Percentiles rank a stretch among this genome's conserved stretches.
These are phyloP conservation scores for Pisolithus albus DNA, from an alignment of 768 basidiomycete species.

Conservation along the genomic window DNA sequence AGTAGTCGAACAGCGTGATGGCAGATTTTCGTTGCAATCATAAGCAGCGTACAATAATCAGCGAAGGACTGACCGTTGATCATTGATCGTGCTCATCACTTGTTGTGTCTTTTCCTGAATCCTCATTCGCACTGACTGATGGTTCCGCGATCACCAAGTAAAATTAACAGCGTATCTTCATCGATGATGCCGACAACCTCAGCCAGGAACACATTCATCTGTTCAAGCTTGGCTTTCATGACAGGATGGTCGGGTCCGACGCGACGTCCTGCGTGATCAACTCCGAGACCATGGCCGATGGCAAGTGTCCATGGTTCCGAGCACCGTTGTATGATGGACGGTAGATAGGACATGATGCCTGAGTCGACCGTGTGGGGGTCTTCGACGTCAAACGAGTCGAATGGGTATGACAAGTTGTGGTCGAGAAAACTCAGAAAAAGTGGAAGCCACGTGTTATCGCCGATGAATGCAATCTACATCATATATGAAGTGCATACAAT, in stretches of 20 bases:
- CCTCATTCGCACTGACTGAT: too few relatives aligned
- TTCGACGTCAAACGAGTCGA: conserved; percentile 97
- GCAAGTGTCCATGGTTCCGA: conserved; percentile 72
- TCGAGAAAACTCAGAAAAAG: conserved; percentile 77
- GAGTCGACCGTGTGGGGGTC: conserved; percentile 92
- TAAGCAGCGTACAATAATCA: too few relatives aligned
- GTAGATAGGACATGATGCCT: conserved; percentile 78
- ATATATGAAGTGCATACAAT: background rate
- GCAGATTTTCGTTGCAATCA: too few relatives aligned
- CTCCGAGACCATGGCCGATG: conserved; percentile 89
- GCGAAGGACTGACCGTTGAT: too few relatives aligned
- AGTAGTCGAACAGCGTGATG: too few relatives aligned
- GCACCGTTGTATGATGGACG: conserved; percentile 60
- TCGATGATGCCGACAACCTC: conserved; percentile 70
- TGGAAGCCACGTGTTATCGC: conserved; percentile 95
- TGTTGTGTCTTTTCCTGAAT: too few relatives aligned
- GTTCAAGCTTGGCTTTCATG: too few relatives aligned
- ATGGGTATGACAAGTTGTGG: conserved; percentile 70
- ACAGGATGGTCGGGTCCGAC: conserved; percentile 83
- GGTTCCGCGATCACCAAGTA: conserved; percentile 76
- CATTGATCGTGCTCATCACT: too few relatives aligned
- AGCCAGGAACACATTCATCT: conserved; percentile 78
- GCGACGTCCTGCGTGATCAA: conserved; percentile 94
- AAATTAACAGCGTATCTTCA: conserved; percentile 80
- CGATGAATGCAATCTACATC: conserved; percentile 76